phyloP scores from a whole-genome alignment of 148 eudicot species.

The Chenopodium album region DNA sequence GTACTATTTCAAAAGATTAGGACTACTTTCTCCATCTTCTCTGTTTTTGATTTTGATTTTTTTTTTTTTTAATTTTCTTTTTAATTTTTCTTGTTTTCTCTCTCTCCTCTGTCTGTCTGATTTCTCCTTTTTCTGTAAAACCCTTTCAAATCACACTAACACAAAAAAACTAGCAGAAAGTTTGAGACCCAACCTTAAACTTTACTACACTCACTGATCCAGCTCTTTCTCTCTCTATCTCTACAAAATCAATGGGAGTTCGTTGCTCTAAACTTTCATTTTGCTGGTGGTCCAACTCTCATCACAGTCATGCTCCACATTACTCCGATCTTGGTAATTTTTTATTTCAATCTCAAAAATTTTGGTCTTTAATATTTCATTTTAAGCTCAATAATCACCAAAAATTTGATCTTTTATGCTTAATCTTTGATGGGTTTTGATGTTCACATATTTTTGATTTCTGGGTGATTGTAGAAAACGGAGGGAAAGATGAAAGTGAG shows the following conservation, averaged over 20 bases:
- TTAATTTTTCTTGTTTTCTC: not conserved
- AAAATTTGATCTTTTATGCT: not conserved
- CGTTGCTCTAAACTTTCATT: conserved; percentile 61
- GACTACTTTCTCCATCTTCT: conserved; percentile 6
- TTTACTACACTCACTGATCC: conserved; percentile 18
- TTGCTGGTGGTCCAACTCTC: conserved; percentile 53
- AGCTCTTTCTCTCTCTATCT: conserved; percentile 9
- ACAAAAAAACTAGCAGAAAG: conserved; percentile 5
- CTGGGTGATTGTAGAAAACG: conserved; percentile 33
- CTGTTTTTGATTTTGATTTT: not conserved
- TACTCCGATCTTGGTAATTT: conserved; percentile 57
- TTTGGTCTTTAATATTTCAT: not conserved
- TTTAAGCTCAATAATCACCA: conserved; percentile 2
- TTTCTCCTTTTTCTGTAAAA: conserved; percentile 3
- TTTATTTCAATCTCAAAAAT: not conserved
- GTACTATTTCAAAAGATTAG: conserved; percentile 3
- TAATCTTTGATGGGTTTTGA: conserved; percentile 7
- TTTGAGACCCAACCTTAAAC: conserved; percentile 20
- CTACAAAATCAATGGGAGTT: conserved; percentile 48
- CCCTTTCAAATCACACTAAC: conserved; percentile 17
- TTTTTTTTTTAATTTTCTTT: not conserved
- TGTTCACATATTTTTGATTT: not conserved
- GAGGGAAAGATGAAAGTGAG: conserved; percentile 46
- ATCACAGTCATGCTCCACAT: conserved; percentile 41
- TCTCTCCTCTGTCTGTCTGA: conserved; percentile 4